phyloP scores from a whole-genome alignment of 23 red algal genomes.

The Cyanidioschyzon merolae region DNA sequence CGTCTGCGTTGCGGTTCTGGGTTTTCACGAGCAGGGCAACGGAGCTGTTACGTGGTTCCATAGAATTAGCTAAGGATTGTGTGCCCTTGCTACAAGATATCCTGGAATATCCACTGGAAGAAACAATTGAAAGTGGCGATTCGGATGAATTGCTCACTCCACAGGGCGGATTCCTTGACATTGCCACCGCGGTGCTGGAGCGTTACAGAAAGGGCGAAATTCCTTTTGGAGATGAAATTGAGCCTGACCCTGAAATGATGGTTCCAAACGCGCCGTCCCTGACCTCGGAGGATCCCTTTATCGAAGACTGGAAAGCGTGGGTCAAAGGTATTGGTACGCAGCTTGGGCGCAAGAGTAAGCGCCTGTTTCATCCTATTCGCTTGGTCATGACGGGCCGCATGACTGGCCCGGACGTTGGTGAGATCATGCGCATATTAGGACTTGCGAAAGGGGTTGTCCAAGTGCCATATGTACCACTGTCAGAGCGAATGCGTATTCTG shows the following conservation, averaged over 20 bases:
- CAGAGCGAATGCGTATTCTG: slow-evolving; percentile 43
- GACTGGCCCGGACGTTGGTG: slow-evolving; percentile 92
- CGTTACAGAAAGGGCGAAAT: slow-evolving; percentile 37
- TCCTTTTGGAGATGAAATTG: background rate
- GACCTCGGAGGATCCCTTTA: background rate
- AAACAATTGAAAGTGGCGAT: slow-evolving; percentile 50
- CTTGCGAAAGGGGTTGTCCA: slow-evolving; percentile 40
- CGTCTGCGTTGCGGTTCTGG: background rate
- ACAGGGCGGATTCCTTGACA: slow-evolving; percentile 63
- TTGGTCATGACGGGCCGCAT: slow-evolving; percentile 87
- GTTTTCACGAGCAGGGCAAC: background rate
- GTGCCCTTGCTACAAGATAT: slow-evolving; percentile 34
- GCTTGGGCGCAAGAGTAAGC: slow-evolving; percentile 62
- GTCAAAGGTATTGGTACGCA: slow-evolving; percentile 65
- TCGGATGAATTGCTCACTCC: slow-evolving; percentile 56
- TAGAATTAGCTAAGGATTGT: slow-evolving; percentile 67
- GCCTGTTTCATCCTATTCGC: slow-evolving; percentile 86
- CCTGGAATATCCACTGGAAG: slow-evolving; percentile 61
- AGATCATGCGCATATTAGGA: slow-evolving; percentile 47
- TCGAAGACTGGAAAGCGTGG: slow-evolving; percentile 78
- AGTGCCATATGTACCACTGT: slow-evolving; percentile 27
- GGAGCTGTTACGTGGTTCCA: slow-evolving; percentile 43
- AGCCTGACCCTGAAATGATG: background rate
- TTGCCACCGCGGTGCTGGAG: slow-evolving; percentile 28
- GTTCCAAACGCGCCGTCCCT: background rate